phyloP scores from a whole-genome alignment of 2,329 filamentous ascomycete species.

The Clonostachys chloroleuca region DNA sequence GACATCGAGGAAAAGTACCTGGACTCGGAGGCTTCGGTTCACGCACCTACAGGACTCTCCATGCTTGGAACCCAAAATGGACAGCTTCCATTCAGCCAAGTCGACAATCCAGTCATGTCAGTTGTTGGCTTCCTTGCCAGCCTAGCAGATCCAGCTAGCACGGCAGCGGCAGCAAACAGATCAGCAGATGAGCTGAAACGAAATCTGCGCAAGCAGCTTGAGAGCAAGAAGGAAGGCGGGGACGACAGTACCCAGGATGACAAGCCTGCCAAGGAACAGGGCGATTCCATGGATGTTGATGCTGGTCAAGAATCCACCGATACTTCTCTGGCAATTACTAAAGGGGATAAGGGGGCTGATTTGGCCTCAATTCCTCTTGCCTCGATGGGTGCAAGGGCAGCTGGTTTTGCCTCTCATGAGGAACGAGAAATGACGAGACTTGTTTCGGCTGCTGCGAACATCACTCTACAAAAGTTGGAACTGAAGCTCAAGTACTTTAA shows the following conservation, averaged over 20 bases:
- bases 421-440: slow-evolving; percentile 95
- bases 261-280: slow-evolving; percentile 36
- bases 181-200: slow-evolving; percentile 84
- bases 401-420: slow-evolving; percentile 88
- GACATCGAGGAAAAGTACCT: slow-evolving; percentile 98
- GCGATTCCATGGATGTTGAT: slow-evolving; percentile 63
- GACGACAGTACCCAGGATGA: slow-evolving; percentile 36
- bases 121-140: slow-evolving; percentile 92
- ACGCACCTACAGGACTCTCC: slow-evolving; percentile 52
- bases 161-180: slow-evolving; percentile 84
- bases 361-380: slow-evolving; percentile 79
- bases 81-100: slow-evolving; percentile 82
- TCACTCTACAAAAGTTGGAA: slow-evolving; percentile 93
- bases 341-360: slow-evolving; percentile 38
- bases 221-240: slow-evolving; percentile 45
- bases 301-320: slow-evolving; percentile 43
- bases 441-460: slow-evolving; percentile 86
- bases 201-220: slow-evolving; percentile 70
- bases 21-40: slow-evolving; percentile 61
- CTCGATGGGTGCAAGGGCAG: slow-evolving; percentile 78
- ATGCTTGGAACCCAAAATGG: slow-evolving; percentile 71
- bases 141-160: slow-evolving; percentile 83
- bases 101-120: slow-evolving; percentile 94
- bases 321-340: slow-evolving; percentile 44
- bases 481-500: slow-evolving; percentile 94